These are phyloP conservation scores for Sugiyamaella sp. DNA, from an alignment of 1,139 yeast species.

Conservation along the genomic window DNA sequence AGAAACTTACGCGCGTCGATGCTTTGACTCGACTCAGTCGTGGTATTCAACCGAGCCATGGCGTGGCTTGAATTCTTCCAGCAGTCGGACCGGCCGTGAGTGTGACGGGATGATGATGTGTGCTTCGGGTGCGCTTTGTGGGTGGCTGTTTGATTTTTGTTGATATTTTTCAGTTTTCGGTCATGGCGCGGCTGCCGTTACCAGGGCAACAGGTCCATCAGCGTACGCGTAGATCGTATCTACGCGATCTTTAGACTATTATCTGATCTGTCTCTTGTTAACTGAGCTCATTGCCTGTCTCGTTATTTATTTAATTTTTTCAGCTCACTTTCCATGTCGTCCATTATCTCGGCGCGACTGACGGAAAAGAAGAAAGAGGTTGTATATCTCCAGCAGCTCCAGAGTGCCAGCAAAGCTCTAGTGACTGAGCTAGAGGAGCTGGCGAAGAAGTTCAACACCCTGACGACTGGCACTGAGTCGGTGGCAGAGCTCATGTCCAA, in stretches of 20 bases:
- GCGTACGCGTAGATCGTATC: not conserved
- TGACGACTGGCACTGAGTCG: slow-evolving; percentile 59
- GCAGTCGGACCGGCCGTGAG: too few relatives aligned
- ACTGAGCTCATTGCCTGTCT: not conserved
- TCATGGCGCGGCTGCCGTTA: slow-evolving; percentile 8
- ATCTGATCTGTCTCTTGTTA: too few relatives aligned
- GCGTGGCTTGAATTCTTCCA: not conserved
- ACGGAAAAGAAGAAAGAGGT: slow-evolving; percentile 55
- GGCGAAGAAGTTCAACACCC: slow-evolving; percentile 51
- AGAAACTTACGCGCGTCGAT: slow-evolving; percentile 26
- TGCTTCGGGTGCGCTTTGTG: too few relatives aligned
- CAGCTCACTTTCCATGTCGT: slow-evolving; percentile 7
- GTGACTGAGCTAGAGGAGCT: slow-evolving; percentile 54
- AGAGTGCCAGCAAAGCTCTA: slow-evolving; percentile 51
- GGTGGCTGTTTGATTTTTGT: slow-evolving; percentile 6
- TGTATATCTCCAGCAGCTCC: slow-evolving; percentile 53
- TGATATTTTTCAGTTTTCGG: slow-evolving; percentile 13
- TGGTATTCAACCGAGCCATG: slow-evolving; percentile 33
- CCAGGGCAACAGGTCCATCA: not conserved
- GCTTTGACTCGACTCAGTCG: slow-evolving; percentile 28
- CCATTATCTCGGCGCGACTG: slow-evolving; percentile 35
- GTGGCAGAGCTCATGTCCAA: slow-evolving; percentile 51
- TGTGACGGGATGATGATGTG: not conserved
- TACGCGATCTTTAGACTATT: not conserved
- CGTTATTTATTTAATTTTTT: not conserved